Conservation (phyloP, 768 basidiomycete genomes). For the Lentinula lateritia region DNA sequence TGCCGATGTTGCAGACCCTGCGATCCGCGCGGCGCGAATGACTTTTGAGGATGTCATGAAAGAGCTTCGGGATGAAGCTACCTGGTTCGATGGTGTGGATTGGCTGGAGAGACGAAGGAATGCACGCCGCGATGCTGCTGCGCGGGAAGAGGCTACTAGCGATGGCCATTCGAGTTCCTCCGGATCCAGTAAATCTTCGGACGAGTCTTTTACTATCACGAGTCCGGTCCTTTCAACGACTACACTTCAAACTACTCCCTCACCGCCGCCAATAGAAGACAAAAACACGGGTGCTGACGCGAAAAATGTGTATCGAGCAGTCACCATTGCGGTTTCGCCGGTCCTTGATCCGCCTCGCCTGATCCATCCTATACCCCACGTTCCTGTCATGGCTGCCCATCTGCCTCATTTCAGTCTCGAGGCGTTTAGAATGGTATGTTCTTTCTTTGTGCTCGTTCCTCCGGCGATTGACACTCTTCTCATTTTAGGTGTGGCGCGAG, state of each 20-base stretch:
- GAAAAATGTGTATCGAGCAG: conserved; percentile 14
- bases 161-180: conserved; percentile 1
- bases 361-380: conserved; percentile 61
- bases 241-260: conserved; percentile 75
- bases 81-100: conserved; percentile 73
- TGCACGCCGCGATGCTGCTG: neutral
- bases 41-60: conserved; percentile 52
- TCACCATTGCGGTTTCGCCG: conserved; percentile 45
- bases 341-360: conserved; percentile 57
- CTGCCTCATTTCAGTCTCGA: conserved; percentile 56
- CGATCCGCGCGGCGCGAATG: conserved; percentile 50
- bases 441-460: neutral
- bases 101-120: conserved; percentile 52
- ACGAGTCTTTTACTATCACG: conserved; percentile 27
- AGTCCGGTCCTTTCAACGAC: conserved; percentile 72
- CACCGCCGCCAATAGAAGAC: conserved; percentile 51
- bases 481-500: conserved; percentile 62
- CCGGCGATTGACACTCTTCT: neutral
- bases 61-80: conserved; percentile 51
- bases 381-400: conserved; percentile 52
- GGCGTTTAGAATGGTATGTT: conserved; percentile 49
- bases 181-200: conserved; percentile 1
- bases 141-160: neutral
- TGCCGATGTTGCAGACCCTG: conserved; percentile 48
- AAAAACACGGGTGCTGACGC: conserved; percentile 26